Evolutionary conservation across 139 green algal species (phyloP).

Genomic region (Diplosphaera chodatii): DNA sequence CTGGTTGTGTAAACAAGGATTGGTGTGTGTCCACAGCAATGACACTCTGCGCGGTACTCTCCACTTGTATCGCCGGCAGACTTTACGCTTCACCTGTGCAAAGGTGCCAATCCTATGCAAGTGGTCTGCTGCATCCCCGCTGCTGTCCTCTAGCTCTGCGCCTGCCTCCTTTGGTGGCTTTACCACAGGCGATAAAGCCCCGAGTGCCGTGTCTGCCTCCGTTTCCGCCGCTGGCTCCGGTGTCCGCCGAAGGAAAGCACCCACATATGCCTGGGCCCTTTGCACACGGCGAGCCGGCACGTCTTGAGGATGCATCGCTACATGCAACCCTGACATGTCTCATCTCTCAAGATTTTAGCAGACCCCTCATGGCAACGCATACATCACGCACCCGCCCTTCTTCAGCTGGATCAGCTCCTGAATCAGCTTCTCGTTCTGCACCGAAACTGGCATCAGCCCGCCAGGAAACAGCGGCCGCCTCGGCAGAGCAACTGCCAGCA

Average conservation of each 20-base stretch:
- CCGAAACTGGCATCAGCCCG: constrained; percentile 73
- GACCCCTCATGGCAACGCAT: no score
- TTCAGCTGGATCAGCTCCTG: constrained; percentile 75
- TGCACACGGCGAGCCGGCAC: no score
- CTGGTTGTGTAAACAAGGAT: no score
- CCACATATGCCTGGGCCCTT: constrained; percentile 85
- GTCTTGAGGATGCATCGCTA: no score
- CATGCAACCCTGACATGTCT: no score
- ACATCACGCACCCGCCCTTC: constrained; percentile 56
- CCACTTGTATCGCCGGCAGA: neutral
- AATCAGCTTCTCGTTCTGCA: constrained; percentile 73
- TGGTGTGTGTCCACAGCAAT: no score
- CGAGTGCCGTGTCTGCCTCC: neutral
- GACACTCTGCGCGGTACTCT: no score
- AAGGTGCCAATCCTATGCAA: constrained; percentile 84
- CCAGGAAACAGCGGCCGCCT: constrained; percentile 80
- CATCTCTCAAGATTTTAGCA: no score
- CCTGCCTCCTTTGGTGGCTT: neutral
- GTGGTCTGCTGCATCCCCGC: constrained; percentile 4
- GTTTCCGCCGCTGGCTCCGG: constrained; percentile 3
- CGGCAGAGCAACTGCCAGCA: constrained; percentile 67
- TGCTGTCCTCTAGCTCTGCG: neutral
- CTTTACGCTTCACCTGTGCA: constrained; percentile 45
- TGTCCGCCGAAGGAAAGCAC: constrained; percentile 68
- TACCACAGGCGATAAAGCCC: neutral